Conservation (phyloP, 306 rosid species). For the Pterocarpus santalinus region DNA sequence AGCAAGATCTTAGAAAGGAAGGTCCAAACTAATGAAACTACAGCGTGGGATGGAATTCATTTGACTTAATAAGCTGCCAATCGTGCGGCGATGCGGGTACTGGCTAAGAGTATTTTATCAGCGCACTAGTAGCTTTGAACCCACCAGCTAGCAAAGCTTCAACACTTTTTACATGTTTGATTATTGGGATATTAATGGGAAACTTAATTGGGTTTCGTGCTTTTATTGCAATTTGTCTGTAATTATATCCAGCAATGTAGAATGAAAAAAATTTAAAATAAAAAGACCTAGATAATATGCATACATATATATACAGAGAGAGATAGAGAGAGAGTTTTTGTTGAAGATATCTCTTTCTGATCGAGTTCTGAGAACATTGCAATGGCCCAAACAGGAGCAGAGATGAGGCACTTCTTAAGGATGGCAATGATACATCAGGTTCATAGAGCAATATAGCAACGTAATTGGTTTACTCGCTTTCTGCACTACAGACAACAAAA, state of each 20-base stretch:
- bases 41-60: slow-evolving; percentile 31
- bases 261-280: no score
- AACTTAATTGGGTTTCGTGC: background rate
- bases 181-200: slow-evolving; percentile 1
- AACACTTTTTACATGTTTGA: background rate
- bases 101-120: background rate
- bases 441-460: background rate
- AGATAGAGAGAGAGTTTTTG: background rate
- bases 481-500: background rate
- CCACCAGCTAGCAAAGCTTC: slow-evolving; percentile 1
- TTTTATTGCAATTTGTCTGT: background rate
- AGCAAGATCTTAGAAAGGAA: slow-evolving; percentile 1
- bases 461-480: background rate
- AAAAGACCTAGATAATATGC: no score
- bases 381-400: background rate
- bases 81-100: background rate
- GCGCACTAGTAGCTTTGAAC: background rate
- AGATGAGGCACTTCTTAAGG: background rate
- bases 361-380: background rate
- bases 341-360: background rate
- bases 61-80: slow-evolving; percentile 24
- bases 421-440: background rate
- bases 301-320: no score
- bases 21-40: slow-evolving; percentile 5
- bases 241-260: background rate